phyloP scores from a whole-genome alignment of 768 basidiomycete genomes.

The Sistotremastrum suecicum region DNA sequence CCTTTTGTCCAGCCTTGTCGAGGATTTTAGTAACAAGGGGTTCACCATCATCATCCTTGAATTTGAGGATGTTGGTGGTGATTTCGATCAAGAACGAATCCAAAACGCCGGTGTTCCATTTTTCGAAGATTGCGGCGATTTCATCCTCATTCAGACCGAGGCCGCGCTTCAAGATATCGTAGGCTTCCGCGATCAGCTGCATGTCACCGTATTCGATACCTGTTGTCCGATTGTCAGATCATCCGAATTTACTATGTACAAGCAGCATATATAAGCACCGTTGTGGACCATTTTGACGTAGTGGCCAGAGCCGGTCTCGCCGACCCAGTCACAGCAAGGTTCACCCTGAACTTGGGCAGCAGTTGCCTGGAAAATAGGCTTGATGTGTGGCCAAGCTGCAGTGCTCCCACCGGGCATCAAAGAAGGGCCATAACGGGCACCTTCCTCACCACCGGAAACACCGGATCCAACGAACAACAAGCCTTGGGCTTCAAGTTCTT shows the following conservation, averaged over 20 bases:
- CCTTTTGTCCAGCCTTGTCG: slow-evolving; percentile 96
- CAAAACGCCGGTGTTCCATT: slow-evolving; percentile 97
- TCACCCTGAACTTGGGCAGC: slow-evolving; percentile 89
- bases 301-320: slow-evolving; percentile 88
- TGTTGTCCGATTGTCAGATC: slow-evolving; percentile 15
- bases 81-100: slow-evolving; percentile 99
- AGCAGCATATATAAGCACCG: slow-evolving; percentile 28
- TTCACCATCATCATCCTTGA: slow-evolving; percentile 90
- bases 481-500: slow-evolving; percentile 90
- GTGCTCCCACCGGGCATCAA: slow-evolving; percentile 97
- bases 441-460: slow-evolving; percentile 99
- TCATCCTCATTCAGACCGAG: slow-evolving; percentile 76
- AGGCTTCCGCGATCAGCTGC: slow-evolving; percentile 98
- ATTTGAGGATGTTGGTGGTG: slow-evolving; percentile 91
- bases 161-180: slow-evolving; percentile 96
- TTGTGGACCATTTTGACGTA: slow-evolving; percentile 99
- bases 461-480: slow-evolving; percentile 96
- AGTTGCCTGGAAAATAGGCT: slow-evolving; percentile 97
- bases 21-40: slow-evolving; percentile 89
- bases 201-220: slow-evolving; percentile 99
- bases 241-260: slow-evolving; percentile 3
- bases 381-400: slow-evolving; percentile 92
- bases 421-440: slow-evolving; percentile 91
- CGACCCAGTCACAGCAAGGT: slow-evolving; percentile 99
- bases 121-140: slow-evolving; percentile 87